Conservation (phyloP, 441 rosid species). For the Jatropha multifida region DNA sequence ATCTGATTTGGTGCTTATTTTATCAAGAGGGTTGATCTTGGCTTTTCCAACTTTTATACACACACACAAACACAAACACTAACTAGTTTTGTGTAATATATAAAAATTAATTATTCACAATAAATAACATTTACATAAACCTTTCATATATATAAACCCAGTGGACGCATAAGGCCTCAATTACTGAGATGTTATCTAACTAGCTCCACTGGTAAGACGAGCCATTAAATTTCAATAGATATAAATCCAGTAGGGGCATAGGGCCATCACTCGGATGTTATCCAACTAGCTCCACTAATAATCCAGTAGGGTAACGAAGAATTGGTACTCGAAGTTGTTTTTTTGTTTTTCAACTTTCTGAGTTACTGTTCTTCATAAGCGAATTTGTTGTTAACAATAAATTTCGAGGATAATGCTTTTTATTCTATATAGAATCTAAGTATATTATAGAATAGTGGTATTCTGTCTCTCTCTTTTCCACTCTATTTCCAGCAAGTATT, state of each 20-base stretch:
- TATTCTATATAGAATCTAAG: neutral
- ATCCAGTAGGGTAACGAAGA: neutral
- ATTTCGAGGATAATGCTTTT: conserved; percentile 1
- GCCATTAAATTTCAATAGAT: too few relatives aligned
- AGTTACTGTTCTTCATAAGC: neutral
- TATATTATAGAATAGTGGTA: neutral
- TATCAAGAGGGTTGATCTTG: neutral
- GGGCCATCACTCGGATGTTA: too few relatives aligned
- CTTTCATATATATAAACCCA: too few relatives aligned
- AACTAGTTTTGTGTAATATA: too few relatives aligned
- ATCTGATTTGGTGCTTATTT: neutral
- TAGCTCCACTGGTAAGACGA: too few relatives aligned
- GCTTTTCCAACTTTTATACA: neutral
- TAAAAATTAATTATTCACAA: too few relatives aligned
- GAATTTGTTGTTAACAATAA: neutral
- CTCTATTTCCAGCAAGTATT: neutral
- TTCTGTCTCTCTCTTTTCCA: neutral
- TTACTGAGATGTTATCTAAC: too few relatives aligned
- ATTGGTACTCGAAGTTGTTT: neutral
- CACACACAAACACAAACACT: too few relatives aligned
- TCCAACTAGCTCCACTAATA: too few relatives aligned
- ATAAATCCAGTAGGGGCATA: too few relatives aligned
- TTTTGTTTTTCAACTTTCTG: neutral
- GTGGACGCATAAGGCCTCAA: too few relatives aligned
- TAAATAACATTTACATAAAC: too few relatives aligned